phyloP scores from a whole-genome alignment of 202 grass and related monocot genomes.

The Bolboschoenoplectus hybrid region DNA sequence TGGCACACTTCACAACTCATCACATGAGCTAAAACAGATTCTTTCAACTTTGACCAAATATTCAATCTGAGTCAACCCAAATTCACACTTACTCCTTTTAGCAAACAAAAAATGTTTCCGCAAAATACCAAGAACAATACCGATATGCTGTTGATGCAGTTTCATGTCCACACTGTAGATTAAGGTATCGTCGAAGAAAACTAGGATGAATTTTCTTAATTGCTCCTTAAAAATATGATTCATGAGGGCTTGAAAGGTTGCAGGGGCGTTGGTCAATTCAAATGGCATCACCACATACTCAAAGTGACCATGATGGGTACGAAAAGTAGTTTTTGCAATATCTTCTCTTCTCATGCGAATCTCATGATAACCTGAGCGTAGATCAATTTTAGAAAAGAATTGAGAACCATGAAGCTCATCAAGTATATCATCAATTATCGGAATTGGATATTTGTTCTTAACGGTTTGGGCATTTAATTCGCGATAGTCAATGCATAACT shows the following conservation, averaged over 20 bases:
- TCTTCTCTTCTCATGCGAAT: background rate
- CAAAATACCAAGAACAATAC: too few relatives aligned
- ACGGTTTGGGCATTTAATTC: background rate
- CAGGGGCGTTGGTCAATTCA: background rate
- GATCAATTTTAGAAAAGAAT: background rate
- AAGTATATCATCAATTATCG: background rate
- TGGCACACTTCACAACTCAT: too few relatives aligned
- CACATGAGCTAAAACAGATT: too few relatives aligned
- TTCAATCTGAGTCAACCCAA: too few relatives aligned
- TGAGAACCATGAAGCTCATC: background rate
- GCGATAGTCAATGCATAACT: background rate
- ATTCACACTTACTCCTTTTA: too few relatives aligned
- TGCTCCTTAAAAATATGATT: background rate
- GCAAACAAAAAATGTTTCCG: too few relatives aligned
- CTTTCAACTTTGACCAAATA: too few relatives aligned
- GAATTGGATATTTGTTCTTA: background rate
- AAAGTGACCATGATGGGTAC: background rate
- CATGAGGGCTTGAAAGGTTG: constrained; percentile 21
- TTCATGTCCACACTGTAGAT: background rate
- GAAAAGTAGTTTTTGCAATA: constrained; percentile 5
- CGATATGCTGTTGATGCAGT: too few relatives aligned
- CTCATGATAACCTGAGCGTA: background rate
- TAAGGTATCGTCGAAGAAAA: constrained; percentile 25
- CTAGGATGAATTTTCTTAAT: background rate
- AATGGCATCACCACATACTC: constrained; percentile 19